phyloP scores from a whole-genome alignment of 2,329 filamentous ascomycete genomes.

The Penicillium freii region DNA sequence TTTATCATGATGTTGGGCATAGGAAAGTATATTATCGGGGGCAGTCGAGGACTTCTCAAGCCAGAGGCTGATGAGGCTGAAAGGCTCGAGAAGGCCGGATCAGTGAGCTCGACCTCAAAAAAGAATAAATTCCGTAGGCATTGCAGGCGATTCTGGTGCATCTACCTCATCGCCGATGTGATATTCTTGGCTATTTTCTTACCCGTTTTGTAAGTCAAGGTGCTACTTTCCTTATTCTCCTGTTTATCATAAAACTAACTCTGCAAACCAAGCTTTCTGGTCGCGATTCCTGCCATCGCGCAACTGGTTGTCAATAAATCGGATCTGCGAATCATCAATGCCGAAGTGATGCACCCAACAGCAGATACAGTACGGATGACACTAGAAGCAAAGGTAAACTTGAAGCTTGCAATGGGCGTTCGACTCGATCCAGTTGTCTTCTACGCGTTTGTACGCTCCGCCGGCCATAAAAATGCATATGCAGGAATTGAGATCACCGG shows the following conservation, averaged over 20 bases:
- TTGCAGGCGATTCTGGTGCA: slow-evolving; percentile 46
- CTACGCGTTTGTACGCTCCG: slow-evolving; percentile 15
- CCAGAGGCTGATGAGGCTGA: slow-evolving; percentile 5
- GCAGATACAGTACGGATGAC: slow-evolving; percentile 23
- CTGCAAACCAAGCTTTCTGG: slow-evolving; percentile 41
- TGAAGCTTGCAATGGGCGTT: slow-evolving; percentile 20
- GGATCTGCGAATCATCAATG: slow-evolving; percentile 38
- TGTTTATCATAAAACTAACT: background rate
- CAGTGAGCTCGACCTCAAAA: slow-evolving; percentile 9
- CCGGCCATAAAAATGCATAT: slow-evolving; percentile 17
- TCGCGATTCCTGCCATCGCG: slow-evolving; percentile 49
- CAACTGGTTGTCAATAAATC: slow-evolving; percentile 47
- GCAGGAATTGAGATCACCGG: slow-evolving; percentile 20
- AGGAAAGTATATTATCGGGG: slow-evolving; percentile 15
- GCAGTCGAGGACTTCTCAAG: slow-evolving; percentile 16
- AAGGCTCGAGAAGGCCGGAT: slow-evolving; percentile 14
- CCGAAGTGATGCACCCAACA: slow-evolving; percentile 18
- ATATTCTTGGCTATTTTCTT: slow-evolving; percentile 48
- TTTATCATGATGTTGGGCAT: background rate
- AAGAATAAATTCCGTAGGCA: slow-evolving; percentile 43
- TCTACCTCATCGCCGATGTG: slow-evolving; percentile 44
- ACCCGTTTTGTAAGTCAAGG: slow-evolving; percentile 46
- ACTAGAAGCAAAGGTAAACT: slow-evolving; percentile 19
- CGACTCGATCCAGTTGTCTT: slow-evolving; percentile 20
- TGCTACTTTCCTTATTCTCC: background rate